phyloP scores from a whole-genome alignment of 768 basidiomycete species.

The Podaxis sp. region DNA sequence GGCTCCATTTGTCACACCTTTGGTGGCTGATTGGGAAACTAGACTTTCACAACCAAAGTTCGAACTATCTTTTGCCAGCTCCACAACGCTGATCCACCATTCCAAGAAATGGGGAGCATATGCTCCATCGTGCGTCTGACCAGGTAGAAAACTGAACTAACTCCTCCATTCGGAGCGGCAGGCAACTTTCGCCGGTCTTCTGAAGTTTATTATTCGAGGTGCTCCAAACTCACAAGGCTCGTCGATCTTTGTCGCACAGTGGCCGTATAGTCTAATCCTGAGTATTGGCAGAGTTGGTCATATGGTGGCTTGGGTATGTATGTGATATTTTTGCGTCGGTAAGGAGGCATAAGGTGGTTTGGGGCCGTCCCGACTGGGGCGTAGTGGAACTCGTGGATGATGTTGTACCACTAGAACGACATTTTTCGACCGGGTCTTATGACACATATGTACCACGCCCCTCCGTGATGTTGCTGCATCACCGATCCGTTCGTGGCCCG shows the following conservation, averaged over 20 bases:
- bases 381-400: conserved; percentile 7
- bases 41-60: background rate
- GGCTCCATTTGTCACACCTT: background rate
- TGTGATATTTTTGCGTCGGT: background rate
- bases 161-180: background rate
- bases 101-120: background rate
- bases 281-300: background rate
- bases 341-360: background rate
- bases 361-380: conserved; percentile 6
- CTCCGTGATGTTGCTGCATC: conserved; percentile 5
- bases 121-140: background rate
- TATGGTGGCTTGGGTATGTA: background rate
- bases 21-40: background rate
- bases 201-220: background rate
- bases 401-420: background rate
- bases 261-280: background rate
- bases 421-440: background rate
- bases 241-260: background rate
- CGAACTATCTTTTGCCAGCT: background rate
- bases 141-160: background rate
- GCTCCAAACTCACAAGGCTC: background rate
- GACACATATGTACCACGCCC: background rate
- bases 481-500: conserved; percentile 2
- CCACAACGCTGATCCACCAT: background rate
- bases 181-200: background rate